phyloP scores from a whole-genome alignment of 768 basidiomycete species.

The Boletus barrowsii region DNA sequence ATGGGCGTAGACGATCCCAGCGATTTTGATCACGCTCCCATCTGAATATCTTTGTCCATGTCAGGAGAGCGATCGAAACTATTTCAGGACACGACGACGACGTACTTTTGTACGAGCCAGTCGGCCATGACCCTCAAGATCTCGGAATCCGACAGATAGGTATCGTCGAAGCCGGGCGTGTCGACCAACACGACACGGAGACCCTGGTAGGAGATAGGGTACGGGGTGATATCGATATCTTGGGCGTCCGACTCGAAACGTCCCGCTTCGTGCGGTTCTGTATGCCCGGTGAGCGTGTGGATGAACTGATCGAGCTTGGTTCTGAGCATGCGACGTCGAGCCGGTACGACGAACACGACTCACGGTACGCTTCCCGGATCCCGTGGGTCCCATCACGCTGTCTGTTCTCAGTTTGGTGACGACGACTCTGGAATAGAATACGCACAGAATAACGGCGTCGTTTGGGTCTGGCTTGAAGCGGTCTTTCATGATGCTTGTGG shows the following conservation, averaged over 20 bases:
- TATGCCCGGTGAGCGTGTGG: constrained; percentile 4
- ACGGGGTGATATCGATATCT: constrained; percentile 3
- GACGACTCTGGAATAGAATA: neutral
- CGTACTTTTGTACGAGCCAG: constrained; percentile 20
- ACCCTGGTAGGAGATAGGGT: neutral
- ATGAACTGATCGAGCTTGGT: constrained; percentile 7
- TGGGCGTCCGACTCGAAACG: constrained; percentile 12
- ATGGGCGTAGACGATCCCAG: constrained; percentile 35
- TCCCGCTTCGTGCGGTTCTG: neutral
- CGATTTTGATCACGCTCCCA: constrained; percentile 6
- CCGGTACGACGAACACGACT: neutral
- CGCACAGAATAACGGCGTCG: constrained; percentile 17
- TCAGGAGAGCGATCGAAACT: neutral
- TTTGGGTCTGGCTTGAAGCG: constrained; percentile 7
- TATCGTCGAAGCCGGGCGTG: constrained; percentile 22
- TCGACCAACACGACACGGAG: constrained; percentile 16
- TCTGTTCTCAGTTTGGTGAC: neutral
- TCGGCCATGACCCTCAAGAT: constrained; percentile 12
- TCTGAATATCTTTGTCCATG: constrained; percentile 8
- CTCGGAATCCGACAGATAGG: constrained; percentile 9
- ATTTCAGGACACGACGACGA: neutral
- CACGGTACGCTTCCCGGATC: too few relatives aligned
- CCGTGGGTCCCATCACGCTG: too few relatives aligned
- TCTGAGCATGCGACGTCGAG: neutral
- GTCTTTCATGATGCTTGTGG: too few relatives aligned